These are phyloP conservation scores for Cutaneotrichosporon daszewskae DNA, from an alignment of 1,284 basidiomycete species.

Conservation along the genomic window DNA sequence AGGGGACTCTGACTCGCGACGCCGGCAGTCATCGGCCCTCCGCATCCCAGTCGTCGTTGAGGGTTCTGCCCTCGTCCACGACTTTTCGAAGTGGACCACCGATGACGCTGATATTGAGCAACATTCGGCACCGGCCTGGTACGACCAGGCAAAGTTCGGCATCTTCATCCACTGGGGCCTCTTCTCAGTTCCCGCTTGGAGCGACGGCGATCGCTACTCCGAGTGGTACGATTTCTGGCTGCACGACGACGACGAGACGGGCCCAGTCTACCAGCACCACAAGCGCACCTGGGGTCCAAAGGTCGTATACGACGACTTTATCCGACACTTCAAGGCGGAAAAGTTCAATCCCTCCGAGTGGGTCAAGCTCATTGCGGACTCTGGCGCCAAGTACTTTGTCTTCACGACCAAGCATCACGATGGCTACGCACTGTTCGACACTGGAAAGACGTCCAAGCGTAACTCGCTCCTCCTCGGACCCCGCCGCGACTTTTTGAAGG, in stretches of 20 bases:
- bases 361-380: slow-evolving; percentile 55
- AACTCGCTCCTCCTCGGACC: slow-evolving; percentile 54
- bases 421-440: slow-evolving; percentile 54
- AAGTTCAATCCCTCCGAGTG: slow-evolving; percentile 56
- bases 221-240: slow-evolving; percentile 54
- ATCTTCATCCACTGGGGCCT: slow-evolving; percentile 61
- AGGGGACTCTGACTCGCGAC: neutral
- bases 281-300: slow-evolving; percentile 52
- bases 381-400: slow-evolving; percentile 61
- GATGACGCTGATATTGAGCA: slow-evolving; percentile 8
- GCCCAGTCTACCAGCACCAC: slow-evolving; percentile 54
- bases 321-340: slow-evolving; percentile 53
- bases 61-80: slow-evolving; percentile 8
- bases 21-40: neutral
- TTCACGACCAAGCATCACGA: slow-evolving; percentile 52
- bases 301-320: slow-evolving; percentile 57
- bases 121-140: slow-evolving; percentile 10
- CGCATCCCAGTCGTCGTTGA: neutral
- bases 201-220: slow-evolving; percentile 48
- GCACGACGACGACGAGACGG: slow-evolving; percentile 32
- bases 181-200: slow-evolving; percentile 49
- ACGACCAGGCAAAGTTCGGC: slow-evolving; percentile 17
- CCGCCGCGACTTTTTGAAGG: slow-evolving; percentile 54
- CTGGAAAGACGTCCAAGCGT: slow-evolving; percentile 52
- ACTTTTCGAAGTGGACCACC: slow-evolving; percentile 12